Evolutionary conservation across 768 basidiomycete genomes (phyloP), one percentile per base, ranked within the genome.

Genomic region (Stropharia rugosoannulata): DNA sequence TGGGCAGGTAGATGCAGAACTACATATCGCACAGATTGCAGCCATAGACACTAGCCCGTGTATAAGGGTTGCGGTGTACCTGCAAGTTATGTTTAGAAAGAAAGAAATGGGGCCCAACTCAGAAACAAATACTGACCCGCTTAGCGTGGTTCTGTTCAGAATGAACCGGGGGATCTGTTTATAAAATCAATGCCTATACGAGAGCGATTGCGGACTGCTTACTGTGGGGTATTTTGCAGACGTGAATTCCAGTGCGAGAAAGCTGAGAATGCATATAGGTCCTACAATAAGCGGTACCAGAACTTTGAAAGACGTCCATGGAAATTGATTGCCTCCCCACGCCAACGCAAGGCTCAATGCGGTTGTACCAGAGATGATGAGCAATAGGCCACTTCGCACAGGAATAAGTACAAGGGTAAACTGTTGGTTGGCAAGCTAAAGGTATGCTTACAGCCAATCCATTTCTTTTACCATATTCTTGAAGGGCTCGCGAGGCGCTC

Each of bases 301-400:
- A 19, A 57, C 56, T 22, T 48, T 42, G 32, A 36, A 25, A 1
- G 50, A 52, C 4, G 25, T 37, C 56, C 56, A 57, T 15, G 56
- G 37, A 11, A 32, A 40, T 12, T 40, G 36, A 2, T 45, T n/a
- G 13, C 56, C 56, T 40, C 50, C 56, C 56, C 56, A 57, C 4
- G 50, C 46, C 1, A 57, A 29, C 1, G 50, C 56, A n/a, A 57
- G 39, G 12, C 37, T 51, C 36, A 57, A 19, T 3, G 50, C 19
- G 10, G 56, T 51, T 9, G 56, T 57, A 19, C 56, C 46, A 8
- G 36, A 19, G 39, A 57, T 41, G 38, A 57, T 44, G 10, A 57
- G 45, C 1, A 41, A n/a, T 25, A 45, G 38, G 2, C 56, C 56
- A 9, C 56, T 57, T n/a, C n/a, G n/a, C n/a, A n/a, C n/a, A n/a